Percentiles rank a stretch among this genome's conserved stretches.
Evolutionary conservation across 495 filamentous ascomycete genomes (phyloP).

Genomic region (Penicillium longicatenatum): DNA sequence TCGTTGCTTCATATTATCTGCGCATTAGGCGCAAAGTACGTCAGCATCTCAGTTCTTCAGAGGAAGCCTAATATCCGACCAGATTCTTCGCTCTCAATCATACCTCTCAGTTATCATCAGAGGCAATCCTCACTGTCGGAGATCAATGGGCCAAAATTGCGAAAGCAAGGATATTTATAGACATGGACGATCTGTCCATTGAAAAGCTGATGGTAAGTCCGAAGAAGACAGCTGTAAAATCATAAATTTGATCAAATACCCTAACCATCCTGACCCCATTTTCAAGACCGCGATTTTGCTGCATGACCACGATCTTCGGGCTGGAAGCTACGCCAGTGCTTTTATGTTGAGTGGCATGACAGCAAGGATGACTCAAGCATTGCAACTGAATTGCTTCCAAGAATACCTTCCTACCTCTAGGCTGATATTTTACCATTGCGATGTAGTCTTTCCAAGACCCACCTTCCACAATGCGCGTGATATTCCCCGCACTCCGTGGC

Average conservation of each 20-base stretch:
- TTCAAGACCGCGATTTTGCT: slow-evolving; percentile 31
- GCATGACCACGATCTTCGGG: slow-evolving; percentile 34
- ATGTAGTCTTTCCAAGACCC: not conserved
- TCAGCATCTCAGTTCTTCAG: not conserved
- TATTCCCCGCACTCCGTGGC: not conserved
- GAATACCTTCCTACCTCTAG: not conserved
- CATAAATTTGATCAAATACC: not conserved
- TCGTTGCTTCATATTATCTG: slow-evolving; percentile 38
- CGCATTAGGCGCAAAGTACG: slow-evolving; percentile 40
- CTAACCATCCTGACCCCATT: too few species aligned
- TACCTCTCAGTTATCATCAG: slow-evolving; percentile 8
- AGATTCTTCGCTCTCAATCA: slow-evolving; percentile 31
- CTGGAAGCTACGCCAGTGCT: slow-evolving; percentile 37
- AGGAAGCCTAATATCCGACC: not conserved
- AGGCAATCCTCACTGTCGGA: slow-evolving; percentile 21
- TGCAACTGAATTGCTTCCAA: slow-evolving; percentile 29
- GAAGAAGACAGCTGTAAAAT: not conserved
- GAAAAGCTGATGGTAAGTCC: slow-evolving; percentile 37
- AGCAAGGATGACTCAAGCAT: slow-evolving; percentile 38
- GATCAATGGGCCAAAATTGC: slow-evolving; percentile 33
- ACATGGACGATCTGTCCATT: slow-evolving; percentile 32
- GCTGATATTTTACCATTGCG: not conserved
- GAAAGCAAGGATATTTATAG: slow-evolving; percentile 27
- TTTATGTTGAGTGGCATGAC: slow-evolving; percentile 40
- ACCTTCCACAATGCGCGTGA: not conserved